Base-by-base conservation (phyloP, 306 rosid genomes). In the Acacia crassicarpa region DNA sequence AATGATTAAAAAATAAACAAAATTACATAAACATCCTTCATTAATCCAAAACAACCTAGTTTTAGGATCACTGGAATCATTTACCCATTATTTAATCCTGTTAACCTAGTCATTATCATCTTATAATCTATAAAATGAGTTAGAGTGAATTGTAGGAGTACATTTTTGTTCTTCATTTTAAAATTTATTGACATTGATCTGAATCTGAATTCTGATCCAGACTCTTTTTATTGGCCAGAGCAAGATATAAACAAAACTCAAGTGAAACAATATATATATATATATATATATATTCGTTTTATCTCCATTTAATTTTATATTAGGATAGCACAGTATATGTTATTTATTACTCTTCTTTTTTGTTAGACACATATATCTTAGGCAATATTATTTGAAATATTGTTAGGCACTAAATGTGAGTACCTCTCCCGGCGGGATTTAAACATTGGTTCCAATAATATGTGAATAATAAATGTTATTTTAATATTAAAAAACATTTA, bases 331-430 rank as follows among this genome's bases (percentile, higher is more conserved):
- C 8, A 20, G n/a, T 20, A n/a, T 9, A 22, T 23, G 6, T 23
- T 59, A 11, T 22, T 61, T 23, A 10, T 5, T 51, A 5, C 17
- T 15, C 32, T 30, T 32, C 35, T 32, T 32, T 32, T 32, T 32
- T 2, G 35, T 5, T 5, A 35, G 6, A 35, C 40, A 35, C 7
- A 5, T 35, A 5, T 5, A 35, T 35, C 7, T 0, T 35, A 6
- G 1, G 0, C 8, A 38, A 6, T 38, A 0, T 35, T 6, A 1
- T 38, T 38, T 1, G 1, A 38, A 1, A 1, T 6, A 38, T 6
- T 5, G 5, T 6, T 0, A 1, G 1, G 5, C 1, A 38, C 8
- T 38, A 38, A 38, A 38, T 35, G 0, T 5, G 40, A 32, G 1
- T 0, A 35, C 6, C 40, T 5, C 40, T 35, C 6, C 3, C 7